Evolutionary conservation across 768 basidiomycete genomes (phyloP).

Genomic region (Tulasnella sp.): DNA sequence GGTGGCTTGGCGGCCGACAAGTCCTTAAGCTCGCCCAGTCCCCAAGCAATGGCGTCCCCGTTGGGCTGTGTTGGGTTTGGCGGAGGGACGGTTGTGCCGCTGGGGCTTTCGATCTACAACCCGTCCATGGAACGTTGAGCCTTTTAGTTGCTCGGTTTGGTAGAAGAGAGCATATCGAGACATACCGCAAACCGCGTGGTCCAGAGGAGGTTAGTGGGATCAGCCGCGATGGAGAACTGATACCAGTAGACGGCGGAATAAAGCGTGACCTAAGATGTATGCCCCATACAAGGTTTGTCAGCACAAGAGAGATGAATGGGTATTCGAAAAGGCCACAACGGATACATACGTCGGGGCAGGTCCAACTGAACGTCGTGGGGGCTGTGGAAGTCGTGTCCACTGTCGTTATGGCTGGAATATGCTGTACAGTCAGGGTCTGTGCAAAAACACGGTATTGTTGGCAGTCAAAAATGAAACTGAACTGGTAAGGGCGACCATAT

Average conservation of each 20-base stretch:
- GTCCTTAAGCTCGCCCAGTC: slow-evolving; percentile 42
- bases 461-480: slow-evolving; percentile 2
- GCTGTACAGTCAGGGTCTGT: background rate
- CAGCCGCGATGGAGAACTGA: slow-evolving; percentile 37
- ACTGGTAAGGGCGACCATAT: slow-evolving; percentile 53
- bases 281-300: background rate
- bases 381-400: slow-evolving; percentile 25
- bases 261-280: slow-evolving; percentile 39
- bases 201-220: slow-evolving; percentile 41
- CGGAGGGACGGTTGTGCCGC: slow-evolving; percentile 38
- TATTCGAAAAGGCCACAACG: background rate
- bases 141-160: background rate
- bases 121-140: background rate
- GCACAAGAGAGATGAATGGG: background rate
- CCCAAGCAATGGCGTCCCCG: slow-evolving; percentile 38
- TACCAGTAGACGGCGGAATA: slow-evolving; percentile 70
- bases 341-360: slow-evolving; percentile 53
- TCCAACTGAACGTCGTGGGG: slow-evolving; percentile 38
- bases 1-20: slow-evolving; percentile 31
- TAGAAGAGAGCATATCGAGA: background rate
- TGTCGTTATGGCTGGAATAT: slow-evolving; percentile 46
- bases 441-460: background rate
- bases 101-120: slow-evolving; percentile 40
- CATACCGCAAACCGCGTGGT: slow-evolving; percentile 54
- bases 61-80: slow-evolving; percentile 42